Evolutionary conservation across 2,329 filamentous ascomycete genomes (phyloP), one percentile per base, ranked within the genome.

Genomic region (Aspergillus chevalieri): DNA sequence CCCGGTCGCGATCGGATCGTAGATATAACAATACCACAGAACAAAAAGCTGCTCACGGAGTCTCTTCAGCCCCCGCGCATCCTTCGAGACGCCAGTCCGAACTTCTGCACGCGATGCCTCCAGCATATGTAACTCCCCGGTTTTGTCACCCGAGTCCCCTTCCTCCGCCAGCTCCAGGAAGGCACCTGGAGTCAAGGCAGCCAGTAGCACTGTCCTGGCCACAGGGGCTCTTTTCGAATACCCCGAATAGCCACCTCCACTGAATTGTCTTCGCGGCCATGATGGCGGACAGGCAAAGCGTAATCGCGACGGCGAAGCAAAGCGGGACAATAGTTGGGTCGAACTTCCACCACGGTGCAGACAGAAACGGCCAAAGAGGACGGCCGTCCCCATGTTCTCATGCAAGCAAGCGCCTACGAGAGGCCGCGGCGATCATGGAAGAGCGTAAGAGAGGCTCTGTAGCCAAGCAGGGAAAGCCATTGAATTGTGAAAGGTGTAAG

Each of bases 91-190:
- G 33, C 78, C 78, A 60, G 87, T 88, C 49, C 77, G 77, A 33
- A 95, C 81, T 72, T 96, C 92, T 48, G 83, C 74, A 39, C 87
- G 77, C 34, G 91, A 96, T 2, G 79, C 82, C 65, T 90, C 82
- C 12, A 96, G 79, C 92, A 96, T 96, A 56, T 89, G 86, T 69
- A 80, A 80, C 71, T 96, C 91, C 22, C 82, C 81, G 2, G 91
- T 95, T 62, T 86, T 77, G 22, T 72, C 73, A 58, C 74, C 69
- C 47, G 68, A 67, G 42, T 66, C 61, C 24, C 76, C 69, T 42
- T 79, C 71, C 53, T 81, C 74, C 44, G 77, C 76, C 41, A 85
- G 69, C 48, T 79, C 72, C 36, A 86, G 76, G 54, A 85, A 83
- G 1, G 78, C 80, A 4, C 74, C 77, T 0, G 82, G 80, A 21